These are phyloP conservation scores for Diplodia sapinea DNA, from an alignment of 2,329 filamentous ascomycete species.

Conservation along the genomic window DNA sequence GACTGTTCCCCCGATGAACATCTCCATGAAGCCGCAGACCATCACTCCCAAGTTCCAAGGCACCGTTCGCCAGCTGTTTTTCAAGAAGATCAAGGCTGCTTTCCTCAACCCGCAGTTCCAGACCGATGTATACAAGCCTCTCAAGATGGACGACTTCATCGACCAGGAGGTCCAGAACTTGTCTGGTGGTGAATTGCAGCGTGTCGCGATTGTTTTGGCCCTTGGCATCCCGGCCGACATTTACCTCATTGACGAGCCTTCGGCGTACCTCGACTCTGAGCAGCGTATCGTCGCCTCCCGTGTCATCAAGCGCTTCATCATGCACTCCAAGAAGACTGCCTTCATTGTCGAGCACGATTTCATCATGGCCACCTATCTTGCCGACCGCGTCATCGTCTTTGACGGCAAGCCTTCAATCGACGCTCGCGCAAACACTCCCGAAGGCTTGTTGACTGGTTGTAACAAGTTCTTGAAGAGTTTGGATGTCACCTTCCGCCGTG, in stretches of 20 bases:
- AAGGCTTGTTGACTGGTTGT: conserved; percentile 93
- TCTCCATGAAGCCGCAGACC: conserved; percentile 99
- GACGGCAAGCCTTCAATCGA: conserved; percentile 91
- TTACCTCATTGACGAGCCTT: conserved; percentile 97
- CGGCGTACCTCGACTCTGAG: conserved; percentile 93
- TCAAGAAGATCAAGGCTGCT: conserved; percentile 98
- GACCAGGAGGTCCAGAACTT: conserved; percentile 99
- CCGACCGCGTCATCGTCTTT: conserved; percentile 98
- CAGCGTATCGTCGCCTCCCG: conserved; percentile 97
- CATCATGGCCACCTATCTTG: conserved; percentile 86
- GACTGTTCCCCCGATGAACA: conserved; percentile 89
- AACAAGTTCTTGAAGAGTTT: conserved; percentile 96
- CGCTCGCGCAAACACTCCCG: conserved; percentile 84
- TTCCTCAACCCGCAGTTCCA: conserved; percentile 98
- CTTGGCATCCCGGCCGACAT: conserved; percentile 96
- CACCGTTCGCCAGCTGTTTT: conserved; percentile 96
- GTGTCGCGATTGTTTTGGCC: conserved; percentile 97
- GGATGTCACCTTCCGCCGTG: conserved; percentile 97
- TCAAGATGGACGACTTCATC: conserved; percentile 98
- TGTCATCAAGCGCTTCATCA: conserved; percentile 99
- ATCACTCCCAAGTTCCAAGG: conserved; percentile 98
- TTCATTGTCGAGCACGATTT: conserved; percentile 99
- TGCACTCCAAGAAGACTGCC: conserved; percentile 99
- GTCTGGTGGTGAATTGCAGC: conserved; percentile 98
- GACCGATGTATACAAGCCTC: conserved; percentile 99